Evolutionary conservation across 371 early-diverging fungal species (phyloP).

Genomic region (Rhizomucor pusillus): DNA sequence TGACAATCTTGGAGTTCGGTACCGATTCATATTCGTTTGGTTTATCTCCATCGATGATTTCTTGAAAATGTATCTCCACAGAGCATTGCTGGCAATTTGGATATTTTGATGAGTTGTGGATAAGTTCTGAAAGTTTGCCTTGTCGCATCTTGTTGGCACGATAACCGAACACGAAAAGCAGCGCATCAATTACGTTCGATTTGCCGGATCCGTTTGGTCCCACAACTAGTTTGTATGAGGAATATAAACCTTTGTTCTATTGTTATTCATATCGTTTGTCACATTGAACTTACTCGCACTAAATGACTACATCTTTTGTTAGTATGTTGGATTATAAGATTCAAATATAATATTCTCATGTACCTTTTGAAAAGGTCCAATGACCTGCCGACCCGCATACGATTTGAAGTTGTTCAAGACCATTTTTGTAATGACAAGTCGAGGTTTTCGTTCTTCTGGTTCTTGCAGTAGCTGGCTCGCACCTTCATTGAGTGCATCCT

Average conservation of each 20-base stretch:
- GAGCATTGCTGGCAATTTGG: constrained; percentile 73
- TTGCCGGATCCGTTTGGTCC: constrained; percentile 99
- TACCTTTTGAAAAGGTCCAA: constrained; percentile 98
- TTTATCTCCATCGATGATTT: constrained; percentile 76
- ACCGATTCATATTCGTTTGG: constrained; percentile 63
- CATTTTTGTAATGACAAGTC: constrained; percentile 91
- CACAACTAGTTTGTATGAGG: constrained; percentile 64
- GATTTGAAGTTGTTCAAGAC: constrained; percentile 95
- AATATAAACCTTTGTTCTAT: too few species aligned
- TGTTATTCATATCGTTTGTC: neutral
- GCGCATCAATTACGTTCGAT: constrained; percentile 99
- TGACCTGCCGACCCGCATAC: constrained; percentile 88
- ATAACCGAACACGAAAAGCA: constrained; percentile 99
- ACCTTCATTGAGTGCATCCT: neutral
- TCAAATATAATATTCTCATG: constrained; percentile 8
- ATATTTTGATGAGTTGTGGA: constrained; percentile 88
- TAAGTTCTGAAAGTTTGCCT: constrained; percentile 92
- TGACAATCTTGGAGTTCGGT: constrained; percentile 69
- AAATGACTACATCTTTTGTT: constrained; percentile 32
- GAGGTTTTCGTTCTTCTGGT: constrained; percentile 34
- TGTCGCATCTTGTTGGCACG: constrained; percentile 99
- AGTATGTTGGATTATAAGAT: neutral
- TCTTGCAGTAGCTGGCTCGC: constrained; percentile 7
- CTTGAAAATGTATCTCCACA: constrained; percentile 96
- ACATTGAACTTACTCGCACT: constrained; percentile 36